Conservation (phyloP, 2,329 filamentous ascomycete species). For the Ambrosiella beaveri region DNA sequence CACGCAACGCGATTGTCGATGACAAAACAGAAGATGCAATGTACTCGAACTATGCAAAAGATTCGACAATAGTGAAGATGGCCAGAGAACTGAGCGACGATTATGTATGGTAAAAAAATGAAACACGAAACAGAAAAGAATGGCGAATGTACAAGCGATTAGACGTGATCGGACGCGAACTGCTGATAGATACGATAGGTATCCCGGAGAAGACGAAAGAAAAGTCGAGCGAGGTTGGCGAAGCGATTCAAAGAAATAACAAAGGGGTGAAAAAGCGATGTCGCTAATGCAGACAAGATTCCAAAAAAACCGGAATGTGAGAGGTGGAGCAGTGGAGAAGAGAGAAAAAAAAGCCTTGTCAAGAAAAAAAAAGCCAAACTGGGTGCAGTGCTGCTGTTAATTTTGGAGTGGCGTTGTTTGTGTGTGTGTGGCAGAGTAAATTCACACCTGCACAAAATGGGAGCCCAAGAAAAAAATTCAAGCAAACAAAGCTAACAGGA, state of each 20-base stretch:
- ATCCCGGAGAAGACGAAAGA: not conserved
- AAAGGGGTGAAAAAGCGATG: not conserved
- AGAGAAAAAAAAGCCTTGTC: not conserved
- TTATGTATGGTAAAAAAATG: conserved; percentile 13
- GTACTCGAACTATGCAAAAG: too few species aligned
- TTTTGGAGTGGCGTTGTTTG: not conserved
- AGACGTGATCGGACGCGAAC: conserved; percentile 4
- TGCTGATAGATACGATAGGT: not conserved
- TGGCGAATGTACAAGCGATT: conserved; percentile 15
- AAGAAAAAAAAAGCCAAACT: too few species aligned
- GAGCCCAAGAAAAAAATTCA: not conserved
- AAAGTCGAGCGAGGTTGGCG: conserved; percentile 5
- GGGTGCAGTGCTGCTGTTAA: too few species aligned
- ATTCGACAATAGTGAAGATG: not conserved
- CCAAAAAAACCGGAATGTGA: not conserved
- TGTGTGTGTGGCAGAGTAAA: not conserved
- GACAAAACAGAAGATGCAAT: too few species aligned
- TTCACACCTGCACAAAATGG: too few species aligned
- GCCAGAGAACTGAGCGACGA: conserved; percentile 4
- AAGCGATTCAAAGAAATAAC: conserved; percentile 4
- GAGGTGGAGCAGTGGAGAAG: not conserved
- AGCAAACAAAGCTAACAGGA: not conserved
- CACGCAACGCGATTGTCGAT: too few species aligned
- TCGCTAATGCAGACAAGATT: not conserved
- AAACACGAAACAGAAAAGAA: conserved; percentile 11